Evolutionary conservation across 345 rosid genomes (phyloP), one percentile per base, ranked within the genome.

Genomic region (Citrus sp.): DNA sequence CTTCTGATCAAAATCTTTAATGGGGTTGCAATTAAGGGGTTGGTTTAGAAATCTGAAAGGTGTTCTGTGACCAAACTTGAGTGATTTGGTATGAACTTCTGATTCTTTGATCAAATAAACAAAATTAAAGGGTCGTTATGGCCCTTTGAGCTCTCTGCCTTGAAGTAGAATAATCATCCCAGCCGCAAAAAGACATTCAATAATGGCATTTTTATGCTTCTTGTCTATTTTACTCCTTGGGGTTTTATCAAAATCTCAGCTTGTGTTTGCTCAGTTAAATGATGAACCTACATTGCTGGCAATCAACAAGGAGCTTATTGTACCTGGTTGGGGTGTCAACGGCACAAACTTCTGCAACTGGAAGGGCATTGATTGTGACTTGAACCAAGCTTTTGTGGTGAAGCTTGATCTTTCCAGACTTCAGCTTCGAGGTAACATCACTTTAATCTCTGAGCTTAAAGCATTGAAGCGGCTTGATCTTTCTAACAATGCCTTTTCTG

Each of bases 241-340:
- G 85, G 70, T 90, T 82, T 32, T 88, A 54, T 88, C 92, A 80
- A 86, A 83, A 62, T 83, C 88, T 66, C 79, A 83, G 76, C 77
- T 86, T 77, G 83, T 66, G 54, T 70, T 80, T 78, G 87, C 90
- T 85, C 87, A 85, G 88, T 51, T 80, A 49, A 79, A 78, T 62
- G 94, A 92, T 61, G 84, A 86, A 89, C 87, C 90, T 54, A 80
- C 92, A 74, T 77, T 96, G 84, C 28, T 90, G 54, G 91, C 92
- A 72, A 90, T 96, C 74, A 85, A 82, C 70, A 85, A 76, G 67
- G 98, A 93, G 91, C 89, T 96, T 64, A 78, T 78, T 46, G 89
- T 96, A 77, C 91, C 93, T 56, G 98, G 93, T 49, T 96, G 99
- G 99, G 92, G 89, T 74, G 74, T 64, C 82, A 92, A 96, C 83